Percentiles rank a stretch among this genome's conserved stretches.
These are phyloP conservation scores for Bryoerythrophyllum caledonicum DNA, from an alignment of 225 moss, liverwort and hornwort species.

Conservation along the genomic window DNA sequence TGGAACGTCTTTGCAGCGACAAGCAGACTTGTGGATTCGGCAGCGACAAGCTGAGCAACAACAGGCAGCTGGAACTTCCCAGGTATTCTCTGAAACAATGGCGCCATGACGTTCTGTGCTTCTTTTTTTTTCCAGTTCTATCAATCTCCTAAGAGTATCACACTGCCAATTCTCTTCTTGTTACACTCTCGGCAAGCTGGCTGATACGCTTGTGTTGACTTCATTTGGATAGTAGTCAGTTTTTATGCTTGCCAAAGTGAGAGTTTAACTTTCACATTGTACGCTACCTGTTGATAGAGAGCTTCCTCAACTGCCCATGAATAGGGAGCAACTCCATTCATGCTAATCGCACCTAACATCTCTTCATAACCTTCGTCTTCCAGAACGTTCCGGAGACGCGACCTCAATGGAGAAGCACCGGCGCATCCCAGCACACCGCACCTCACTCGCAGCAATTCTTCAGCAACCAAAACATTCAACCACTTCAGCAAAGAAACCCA, in stretches of 20 bases:
- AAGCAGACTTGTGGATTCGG: constrained; percentile 31
- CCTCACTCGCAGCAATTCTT: constrained; percentile 31
- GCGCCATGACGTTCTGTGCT: neutral
- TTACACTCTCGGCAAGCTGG: neutral
- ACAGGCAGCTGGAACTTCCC: constrained; percentile 30
- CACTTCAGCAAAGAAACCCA: constrained; percentile 6
- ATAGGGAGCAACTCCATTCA: neutral
- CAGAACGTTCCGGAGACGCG: constrained; percentile 36
- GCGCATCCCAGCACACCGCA: constrained; percentile 16
- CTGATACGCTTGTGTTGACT: neutral
- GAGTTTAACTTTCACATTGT: no score
- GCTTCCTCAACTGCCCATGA: no score
- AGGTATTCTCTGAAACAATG: no score
- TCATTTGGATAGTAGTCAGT: no score
- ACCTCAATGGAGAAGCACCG: constrained; percentile 43
- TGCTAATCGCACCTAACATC: neutral
- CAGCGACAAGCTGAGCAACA: constrained; percentile 49
- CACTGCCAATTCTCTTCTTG: neutral
- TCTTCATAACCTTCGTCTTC: constrained; percentile 5
- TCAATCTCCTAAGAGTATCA: neutral
- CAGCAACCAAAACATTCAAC: constrained; percentile 27
- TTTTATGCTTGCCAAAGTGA: no score
- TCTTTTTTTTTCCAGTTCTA: constrained; percentile 9
- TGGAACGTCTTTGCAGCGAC: constrained; percentile 26
- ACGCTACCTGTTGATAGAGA: no score